Percentiles rank a stretch among this genome's conserved stretches.
Conservation (phyloP, 2,329 filamentous ascomycete species). For the Pseudogymnoascus sp. region DNA sequence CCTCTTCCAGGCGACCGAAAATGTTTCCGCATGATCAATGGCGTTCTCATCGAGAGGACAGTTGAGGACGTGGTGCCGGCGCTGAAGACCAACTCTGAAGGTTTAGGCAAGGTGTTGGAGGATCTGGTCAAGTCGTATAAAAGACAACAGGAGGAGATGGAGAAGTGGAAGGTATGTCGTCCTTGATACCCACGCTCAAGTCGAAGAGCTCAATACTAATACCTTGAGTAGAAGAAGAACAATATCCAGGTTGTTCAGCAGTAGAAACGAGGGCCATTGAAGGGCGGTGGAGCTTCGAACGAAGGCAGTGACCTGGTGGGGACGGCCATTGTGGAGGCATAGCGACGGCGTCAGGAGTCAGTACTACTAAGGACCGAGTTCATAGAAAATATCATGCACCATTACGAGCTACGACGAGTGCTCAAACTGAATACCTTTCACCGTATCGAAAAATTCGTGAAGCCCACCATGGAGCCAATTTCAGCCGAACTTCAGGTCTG, state of each 20-base stretch:
- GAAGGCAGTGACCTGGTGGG: not conserved
- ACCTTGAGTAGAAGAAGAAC: slow-evolving; percentile 65
- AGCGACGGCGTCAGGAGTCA: slow-evolving; percentile 10
- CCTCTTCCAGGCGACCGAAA: slow-evolving; percentile 80
- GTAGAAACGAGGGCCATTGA: slow-evolving; percentile 27
- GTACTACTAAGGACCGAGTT: not conserved
- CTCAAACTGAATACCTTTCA: not conserved
- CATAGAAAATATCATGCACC: slow-evolving; percentile 5
- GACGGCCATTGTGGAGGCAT: not conserved
- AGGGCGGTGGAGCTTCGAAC: not conserved
- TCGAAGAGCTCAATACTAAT: not conserved
- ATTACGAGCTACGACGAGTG: slow-evolving; percentile 6
- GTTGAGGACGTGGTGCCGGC: slow-evolving; percentile 88
- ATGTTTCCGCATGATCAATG: slow-evolving; percentile 98
- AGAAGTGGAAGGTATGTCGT: slow-evolving; percentile 86
- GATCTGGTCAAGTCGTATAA: slow-evolving; percentile 97
- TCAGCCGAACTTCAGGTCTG: not conserved
- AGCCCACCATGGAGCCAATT: not conserved
- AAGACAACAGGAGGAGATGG: slow-evolving; percentile 85
- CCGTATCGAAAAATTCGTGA: not conserved
- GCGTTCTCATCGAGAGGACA: slow-evolving; percentile 87
- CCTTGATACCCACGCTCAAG: not conserved
- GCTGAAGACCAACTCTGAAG: slow-evolving; percentile 87
- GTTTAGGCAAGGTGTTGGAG: slow-evolving; percentile 86
- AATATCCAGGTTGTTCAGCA: slow-evolving; percentile 81